Conservation (phyloP, 1,139 yeast genomes). For the Taphrina wiesneri region DNA sequence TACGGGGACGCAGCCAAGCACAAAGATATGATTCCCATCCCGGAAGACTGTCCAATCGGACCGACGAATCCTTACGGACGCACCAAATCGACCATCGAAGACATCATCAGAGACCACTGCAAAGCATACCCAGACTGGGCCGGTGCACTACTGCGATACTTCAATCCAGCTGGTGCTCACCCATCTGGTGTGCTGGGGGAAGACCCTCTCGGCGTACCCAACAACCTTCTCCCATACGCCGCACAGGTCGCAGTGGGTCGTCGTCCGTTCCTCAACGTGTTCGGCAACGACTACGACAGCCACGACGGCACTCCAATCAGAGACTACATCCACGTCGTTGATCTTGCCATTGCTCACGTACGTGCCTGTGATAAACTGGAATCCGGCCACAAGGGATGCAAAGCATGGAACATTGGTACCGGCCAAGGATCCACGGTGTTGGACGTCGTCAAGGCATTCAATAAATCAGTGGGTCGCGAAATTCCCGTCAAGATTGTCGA, state of each 20-base stretch:
- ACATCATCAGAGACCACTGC: slow-evolving; percentile 60
- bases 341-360: slow-evolving; percentile 76
- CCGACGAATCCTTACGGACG: slow-evolving; percentile 79
- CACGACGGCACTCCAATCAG: slow-evolving; percentile 81
- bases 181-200: slow-evolving; percentile 79
- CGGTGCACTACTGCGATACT: slow-evolving; percentile 70
- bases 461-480: slow-evolving; percentile 65
- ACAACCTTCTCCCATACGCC: slow-evolving; percentile 70
- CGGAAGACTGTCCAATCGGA: slow-evolving; percentile 73
- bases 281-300: slow-evolving; percentile 62
- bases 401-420: slow-evolving; percentile 84
- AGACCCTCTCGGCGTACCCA: slow-evolving; percentile 76
- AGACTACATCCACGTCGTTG: slow-evolving; percentile 80
- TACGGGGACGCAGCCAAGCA: slow-evolving; percentile 81
- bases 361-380: slow-evolving; percentile 67
- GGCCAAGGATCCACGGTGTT: slow-evolving; percentile 78
- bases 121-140: slow-evolving; percentile 56
- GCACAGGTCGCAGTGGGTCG: slow-evolving; percentile 79
- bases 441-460: slow-evolving; percentile 68
- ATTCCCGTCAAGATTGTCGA: slow-evolving; percentile 66
- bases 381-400: slow-evolving; percentile 51
- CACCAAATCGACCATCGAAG: slow-evolving; percentile 68
- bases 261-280: slow-evolving; percentile 64
- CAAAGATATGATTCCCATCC: slow-evolving; percentile 73
- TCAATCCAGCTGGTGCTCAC: slow-evolving; percentile 84